These are phyloP conservation scores for Pythium sp. DNA, from an alignment of 352 stramenopile genomes.

Conservation along the genomic window DNA sequence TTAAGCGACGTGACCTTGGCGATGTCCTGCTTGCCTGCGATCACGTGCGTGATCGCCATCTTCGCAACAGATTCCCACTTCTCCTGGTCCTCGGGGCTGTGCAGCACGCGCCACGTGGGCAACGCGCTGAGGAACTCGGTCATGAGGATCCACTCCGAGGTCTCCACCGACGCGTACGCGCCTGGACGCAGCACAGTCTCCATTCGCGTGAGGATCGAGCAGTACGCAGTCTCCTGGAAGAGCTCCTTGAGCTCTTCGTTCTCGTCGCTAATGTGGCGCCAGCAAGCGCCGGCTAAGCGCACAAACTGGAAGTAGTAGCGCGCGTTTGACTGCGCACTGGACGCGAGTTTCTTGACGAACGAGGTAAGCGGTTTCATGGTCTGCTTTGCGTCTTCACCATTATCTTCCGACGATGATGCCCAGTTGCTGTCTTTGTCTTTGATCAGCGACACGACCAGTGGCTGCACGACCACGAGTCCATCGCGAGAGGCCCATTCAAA, in stretches of 20 bases:
- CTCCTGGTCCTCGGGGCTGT: constrained; percentile 31
- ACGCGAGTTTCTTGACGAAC: constrained; percentile 21
- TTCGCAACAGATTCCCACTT: constrained; percentile 52
- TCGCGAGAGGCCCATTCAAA: constrained; percentile 17
- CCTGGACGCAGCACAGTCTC: constrained; percentile 29
- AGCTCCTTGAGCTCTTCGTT: constrained; percentile 15
- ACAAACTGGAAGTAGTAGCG: constrained; percentile 23
- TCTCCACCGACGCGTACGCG: constrained; percentile 34
- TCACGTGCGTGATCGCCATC: constrained; percentile 48
- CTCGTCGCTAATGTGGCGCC: constrained; percentile 10
- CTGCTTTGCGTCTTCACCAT: not conserved
- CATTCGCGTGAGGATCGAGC: constrained; percentile 28
- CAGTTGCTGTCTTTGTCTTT: constrained; percentile 18
- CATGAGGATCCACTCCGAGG: constrained; percentile 36
- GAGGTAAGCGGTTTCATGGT: constrained; percentile 14
- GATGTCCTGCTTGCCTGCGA: constrained; percentile 60
- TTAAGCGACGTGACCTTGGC: constrained; percentile 45
- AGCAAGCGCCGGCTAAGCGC: constrained; percentile 19
- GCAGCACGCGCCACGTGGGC: constrained; percentile 20
- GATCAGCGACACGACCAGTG: constrained; percentile 19
- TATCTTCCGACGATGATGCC: not conserved
- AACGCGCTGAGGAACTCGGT: constrained; percentile 38
- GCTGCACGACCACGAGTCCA: constrained; percentile 17
- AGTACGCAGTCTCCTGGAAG: constrained; percentile 29
- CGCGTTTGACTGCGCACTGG: constrained; percentile 18